A percentile compares a stretch with the other conserved stretches of the same genome.
These are phyloP conservation scores for Sanghuangporus baumii DNA, from an alignment of 1,284 basidiomycete species.

Conservation along the genomic window DNA sequence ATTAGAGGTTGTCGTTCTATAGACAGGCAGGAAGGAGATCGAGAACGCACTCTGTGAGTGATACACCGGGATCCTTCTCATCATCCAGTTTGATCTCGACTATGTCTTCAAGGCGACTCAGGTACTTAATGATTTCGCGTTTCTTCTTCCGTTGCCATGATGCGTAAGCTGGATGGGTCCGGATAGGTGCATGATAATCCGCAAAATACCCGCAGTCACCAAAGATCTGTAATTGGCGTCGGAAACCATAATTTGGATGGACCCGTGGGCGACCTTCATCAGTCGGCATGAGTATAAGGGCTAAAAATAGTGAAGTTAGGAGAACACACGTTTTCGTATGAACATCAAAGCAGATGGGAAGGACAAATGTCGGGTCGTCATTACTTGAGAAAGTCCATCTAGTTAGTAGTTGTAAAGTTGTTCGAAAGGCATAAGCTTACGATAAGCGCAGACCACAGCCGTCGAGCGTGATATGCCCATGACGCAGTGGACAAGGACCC, in stretches of 20 bases:
- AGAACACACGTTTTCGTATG: constrained; percentile 41
- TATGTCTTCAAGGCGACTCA: constrained; percentile 45
- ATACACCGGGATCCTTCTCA: not conserved
- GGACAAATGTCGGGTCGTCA: constrained; percentile 41
- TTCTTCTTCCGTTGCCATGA: constrained; percentile 50
- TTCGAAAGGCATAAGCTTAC: constrained; percentile 31
- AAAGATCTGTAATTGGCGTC: constrained; percentile 53
- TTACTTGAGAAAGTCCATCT: constrained; percentile 36
- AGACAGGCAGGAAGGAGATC: not conserved
- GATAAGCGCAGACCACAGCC: constrained; percentile 62
- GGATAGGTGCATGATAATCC: constrained; percentile 28
- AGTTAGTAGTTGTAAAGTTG: constrained; percentile 1
- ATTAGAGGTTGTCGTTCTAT: constrained; percentile 42
- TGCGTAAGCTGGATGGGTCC: constrained; percentile 39
- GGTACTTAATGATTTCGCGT: constrained; percentile 44
- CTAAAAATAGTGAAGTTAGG: constrained; percentile 8
- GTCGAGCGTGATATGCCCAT: constrained; percentile 68
- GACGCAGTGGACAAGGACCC: constrained; percentile 70
- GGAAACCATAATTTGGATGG: constrained; percentile 60
- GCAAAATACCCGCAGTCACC: constrained; percentile 39
- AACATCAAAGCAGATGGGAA: constrained; percentile 40
- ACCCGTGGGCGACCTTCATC: constrained; percentile 43
- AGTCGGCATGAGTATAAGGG: constrained; percentile 1
- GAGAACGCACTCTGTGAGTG: constrained; percentile 14
- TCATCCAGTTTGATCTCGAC: constrained; percentile 12